These are phyloP conservation scores for Nemania diffusa DNA, from an alignment of 2,329 filamentous ascomycete genomes.

Conservation along the genomic window DNA sequence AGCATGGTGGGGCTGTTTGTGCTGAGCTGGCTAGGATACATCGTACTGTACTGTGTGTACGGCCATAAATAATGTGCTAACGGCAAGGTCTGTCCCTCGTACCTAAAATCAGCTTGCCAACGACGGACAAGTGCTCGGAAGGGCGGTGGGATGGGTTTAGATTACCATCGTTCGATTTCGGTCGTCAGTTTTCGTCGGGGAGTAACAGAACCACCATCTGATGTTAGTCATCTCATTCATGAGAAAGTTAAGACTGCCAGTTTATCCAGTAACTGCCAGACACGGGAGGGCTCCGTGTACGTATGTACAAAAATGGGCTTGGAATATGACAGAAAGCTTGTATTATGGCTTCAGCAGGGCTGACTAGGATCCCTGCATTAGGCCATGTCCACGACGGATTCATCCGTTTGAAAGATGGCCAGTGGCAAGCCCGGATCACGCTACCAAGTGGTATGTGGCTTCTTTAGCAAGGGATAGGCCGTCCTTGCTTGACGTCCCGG, in stretches of 20 bases:
- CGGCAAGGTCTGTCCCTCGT: slow-evolving; percentile 20
- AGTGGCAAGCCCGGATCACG: slow-evolving; percentile 13
- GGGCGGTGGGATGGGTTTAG: slow-evolving; percentile 27
- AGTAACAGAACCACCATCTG: slow-evolving; percentile 29
- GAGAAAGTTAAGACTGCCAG: slow-evolving; percentile 15
- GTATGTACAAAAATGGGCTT: slow-evolving; percentile 3
- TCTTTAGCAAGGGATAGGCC: slow-evolving; percentile 1
- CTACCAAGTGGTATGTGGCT: neutral
- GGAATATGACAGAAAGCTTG: slow-evolving; percentile 28
- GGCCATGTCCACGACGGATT: slow-evolving; percentile 22
- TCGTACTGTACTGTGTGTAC: neutral
- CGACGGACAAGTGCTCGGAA: slow-evolving; percentile 21
- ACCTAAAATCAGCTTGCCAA: slow-evolving; percentile 19
- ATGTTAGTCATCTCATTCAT: slow-evolving; percentile 33
- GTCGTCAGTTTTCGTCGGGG: slow-evolving; percentile 25
- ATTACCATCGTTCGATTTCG: slow-evolving; percentile 31
- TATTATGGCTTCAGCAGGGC: slow-evolving; percentile 25
- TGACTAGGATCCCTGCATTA: slow-evolving; percentile 32
- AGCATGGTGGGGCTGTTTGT: slow-evolving; percentile 26
- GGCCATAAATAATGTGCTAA: slow-evolving; percentile 14
- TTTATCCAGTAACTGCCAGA: slow-evolving; percentile 20
- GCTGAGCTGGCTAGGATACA: slow-evolving; percentile 24
- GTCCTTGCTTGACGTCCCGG: neutral
- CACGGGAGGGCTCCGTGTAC: slow-evolving; percentile 6
- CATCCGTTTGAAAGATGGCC: slow-evolving; percentile 18